Conservation (phyloP, 2,329 filamentous ascomycete genomes). For the Aspergillus uvarum region DNA sequence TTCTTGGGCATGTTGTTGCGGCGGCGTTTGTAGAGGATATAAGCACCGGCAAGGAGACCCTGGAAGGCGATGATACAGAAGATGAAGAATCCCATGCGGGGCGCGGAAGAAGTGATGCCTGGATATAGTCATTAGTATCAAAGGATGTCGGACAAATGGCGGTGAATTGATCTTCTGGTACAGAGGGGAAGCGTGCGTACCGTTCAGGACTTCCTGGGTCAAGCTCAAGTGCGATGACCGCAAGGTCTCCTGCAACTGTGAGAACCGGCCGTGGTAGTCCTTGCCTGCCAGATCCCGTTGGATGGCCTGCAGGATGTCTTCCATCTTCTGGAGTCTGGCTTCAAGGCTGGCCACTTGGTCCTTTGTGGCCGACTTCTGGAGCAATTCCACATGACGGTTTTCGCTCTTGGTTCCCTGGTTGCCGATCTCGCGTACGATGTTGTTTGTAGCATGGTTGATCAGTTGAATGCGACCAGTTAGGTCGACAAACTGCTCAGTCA, state of each 20-base stretch:
- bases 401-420: conserved; percentile 53
- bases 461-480: conserved; percentile 76
- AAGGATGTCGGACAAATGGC: background rate
- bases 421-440: conserved; percentile 55
- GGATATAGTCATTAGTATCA: conserved; percentile 1
- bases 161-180: background rate
- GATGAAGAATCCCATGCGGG: conserved; percentile 63
- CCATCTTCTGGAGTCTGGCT: conserved; percentile 53
- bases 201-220: conserved; percentile 49
- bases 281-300: conserved; percentile 56
- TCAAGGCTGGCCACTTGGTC: conserved; percentile 45
- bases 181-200: conserved; percentile 41
- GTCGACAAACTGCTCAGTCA: conserved; percentile 69
- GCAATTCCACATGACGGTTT: conserved; percentile 54
- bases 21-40: conserved; percentile 77
- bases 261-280: conserved; percentile 57
- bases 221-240: conserved; percentile 55
- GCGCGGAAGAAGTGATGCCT: conserved; percentile 55
- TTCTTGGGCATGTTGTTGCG: conserved; percentile 81
- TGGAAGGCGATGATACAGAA: conserved; percentile 74
- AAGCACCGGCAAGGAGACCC: conserved; percentile 65
- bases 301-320: conserved; percentile 51
- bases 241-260: conserved; percentile 54
- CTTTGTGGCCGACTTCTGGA: conserved; percentile 36
- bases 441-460: conserved; percentile 60